Base-by-base conservation (phyloP, 129 eudicot genomes). In the Helichrysum umbraculigerum region DNA sequence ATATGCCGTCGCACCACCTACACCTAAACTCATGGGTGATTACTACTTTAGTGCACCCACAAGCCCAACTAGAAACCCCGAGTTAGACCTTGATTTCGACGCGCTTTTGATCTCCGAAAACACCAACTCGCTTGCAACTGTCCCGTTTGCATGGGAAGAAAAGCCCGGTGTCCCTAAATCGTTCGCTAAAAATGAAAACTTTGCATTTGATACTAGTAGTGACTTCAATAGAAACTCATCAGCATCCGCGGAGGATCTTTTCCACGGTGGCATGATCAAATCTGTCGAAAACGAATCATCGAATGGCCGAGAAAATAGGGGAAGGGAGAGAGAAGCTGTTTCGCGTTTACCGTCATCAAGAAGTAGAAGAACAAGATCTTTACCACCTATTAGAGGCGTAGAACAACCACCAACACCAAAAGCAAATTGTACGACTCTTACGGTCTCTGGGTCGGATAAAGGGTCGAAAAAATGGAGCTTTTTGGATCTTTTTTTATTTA, bases 31-130 rank as follows among this genome's bases (percentile, higher is more conserved):
- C 0, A 85, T 92, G 5, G 87, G 87, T 0, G 86, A 81, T 6
- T 86, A 52, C 80, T 87, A 79, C 82, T 88, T 68, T 73, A 93
- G 96, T 72, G 96, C 98, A 74, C 97, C 98, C 9, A 28, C 85
- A 0, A 88, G 88, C 76, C 98, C 97, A 6, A 41, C 82, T 1
- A 80, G 68, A 33, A 29, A 77, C 57, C 34, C 89, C 7, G 79
- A 74, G 4, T 3, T 66, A 57, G 11, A 58, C 35, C 41, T 34
- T 21, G 87, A 87, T 16, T 86, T 89, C 44, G 88, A 87, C 19
- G 83, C 71, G 34, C 82, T 78, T 50, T 33, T 85, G 64, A 9
- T 79, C n/a, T n/a, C 51, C 6, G 71, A 69, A 4, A 79, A 22
- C 32, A 25, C 56, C 10, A 39, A 78, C 6, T 68, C 81, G 10